Percentiles rank a stretch among this genome's conserved stretches.
Evolutionary conservation across 805 yeast species (phyloP).

Genomic region (Cyberlindnera samutprakarnensis): DNA sequence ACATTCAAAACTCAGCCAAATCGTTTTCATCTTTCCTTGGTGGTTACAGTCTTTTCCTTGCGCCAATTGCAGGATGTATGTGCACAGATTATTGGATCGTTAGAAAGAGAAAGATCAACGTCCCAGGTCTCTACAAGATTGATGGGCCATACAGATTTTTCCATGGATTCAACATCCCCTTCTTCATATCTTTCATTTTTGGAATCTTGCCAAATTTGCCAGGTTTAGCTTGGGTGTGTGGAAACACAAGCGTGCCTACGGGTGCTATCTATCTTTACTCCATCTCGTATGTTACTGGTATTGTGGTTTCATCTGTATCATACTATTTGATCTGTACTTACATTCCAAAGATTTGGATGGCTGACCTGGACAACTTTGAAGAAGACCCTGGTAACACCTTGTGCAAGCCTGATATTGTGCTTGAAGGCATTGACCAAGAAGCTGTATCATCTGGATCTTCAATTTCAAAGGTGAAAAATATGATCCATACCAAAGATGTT

Average conservation of each 20-base stretch:
- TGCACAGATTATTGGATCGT: slow-evolving; percentile 51
- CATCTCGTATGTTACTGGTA: slow-evolving; percentile 48
- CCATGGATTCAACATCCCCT: slow-evolving; percentile 75
- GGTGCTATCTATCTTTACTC: slow-evolving; percentile 66
- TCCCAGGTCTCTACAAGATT: slow-evolving; percentile 54
- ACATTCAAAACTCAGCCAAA: slow-evolving; percentile 42
- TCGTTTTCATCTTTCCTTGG: slow-evolving; percentile 68
- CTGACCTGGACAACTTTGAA: slow-evolving; percentile 15
- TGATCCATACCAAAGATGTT: too few relatives aligned
- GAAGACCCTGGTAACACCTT: slow-evolving; percentile 17
- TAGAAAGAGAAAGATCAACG: slow-evolving; percentile 56
- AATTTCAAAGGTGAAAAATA: not conserved
- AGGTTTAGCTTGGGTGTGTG: slow-evolving; percentile 43
- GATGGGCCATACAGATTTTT: slow-evolving; percentile 43
- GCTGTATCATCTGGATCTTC: slow-evolving; percentile 5
- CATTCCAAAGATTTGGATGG: slow-evolving; percentile 31
- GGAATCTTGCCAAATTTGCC: slow-evolving; percentile 33
- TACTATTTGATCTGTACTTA: slow-evolving; percentile 40
- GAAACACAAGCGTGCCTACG: slow-evolving; percentile 52
- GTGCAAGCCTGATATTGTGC: slow-evolving; percentile 9
- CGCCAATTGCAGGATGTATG: slow-evolving; percentile 71
- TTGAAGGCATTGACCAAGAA: slow-evolving; percentile 10
- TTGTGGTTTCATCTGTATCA: slow-evolving; percentile 38
- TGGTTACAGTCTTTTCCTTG: slow-evolving; percentile 72
- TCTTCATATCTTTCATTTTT: slow-evolving; percentile 51